phyloP scores from a whole-genome alignment of 495 filamentous ascomycete genomes.

The Cudoniella acicularis region DNA sequence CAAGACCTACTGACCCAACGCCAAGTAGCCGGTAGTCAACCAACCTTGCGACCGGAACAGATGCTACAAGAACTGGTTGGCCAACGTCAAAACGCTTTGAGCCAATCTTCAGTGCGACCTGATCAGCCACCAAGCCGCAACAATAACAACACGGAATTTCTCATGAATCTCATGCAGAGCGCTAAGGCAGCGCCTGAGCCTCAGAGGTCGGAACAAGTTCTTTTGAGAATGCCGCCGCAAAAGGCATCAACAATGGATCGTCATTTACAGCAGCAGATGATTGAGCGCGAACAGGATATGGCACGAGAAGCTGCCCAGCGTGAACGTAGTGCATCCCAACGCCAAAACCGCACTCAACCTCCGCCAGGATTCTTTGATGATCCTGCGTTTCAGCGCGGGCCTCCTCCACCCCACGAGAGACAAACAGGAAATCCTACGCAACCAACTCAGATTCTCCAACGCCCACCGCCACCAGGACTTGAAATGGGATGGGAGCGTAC shows the following conservation, averaged over 20 bases:
- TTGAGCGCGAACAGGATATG: conserved; percentile 33
- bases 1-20: conserved; percentile 44
- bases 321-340: conserved; percentile 35
- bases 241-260: conserved; percentile 19
- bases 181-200: conserved; percentile 38
- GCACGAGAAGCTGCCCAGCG: conserved; percentile 36
- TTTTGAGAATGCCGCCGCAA: conserved; percentile 19
- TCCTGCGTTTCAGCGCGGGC: conserved; percentile 18
- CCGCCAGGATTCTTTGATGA: conserved; percentile 29
- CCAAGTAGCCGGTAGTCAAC: conserved; percentile 34
- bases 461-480: conserved; percentile 43
- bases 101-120: conserved; percentile 36
- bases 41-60: conserved; percentile 44
- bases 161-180: conserved; percentile 53
- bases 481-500: conserved; percentile 37
- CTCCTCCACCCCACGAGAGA: conserved; percentile 34
- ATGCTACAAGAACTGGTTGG: conserved; percentile 50
- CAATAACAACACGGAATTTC: conserved; percentile 50
- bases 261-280: conserved; percentile 25
- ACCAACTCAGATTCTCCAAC: conserved; percentile 54
- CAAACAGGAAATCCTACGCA: conserved; percentile 37
- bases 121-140: conserved; percentile 36
- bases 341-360: conserved; percentile 29
- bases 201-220: conserved; percentile 21
- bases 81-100: conserved; percentile 42